phyloP scores from a whole-genome alignment of 352 stramenopile genomes.

The Stephanocyclus meneghinianus region DNA sequence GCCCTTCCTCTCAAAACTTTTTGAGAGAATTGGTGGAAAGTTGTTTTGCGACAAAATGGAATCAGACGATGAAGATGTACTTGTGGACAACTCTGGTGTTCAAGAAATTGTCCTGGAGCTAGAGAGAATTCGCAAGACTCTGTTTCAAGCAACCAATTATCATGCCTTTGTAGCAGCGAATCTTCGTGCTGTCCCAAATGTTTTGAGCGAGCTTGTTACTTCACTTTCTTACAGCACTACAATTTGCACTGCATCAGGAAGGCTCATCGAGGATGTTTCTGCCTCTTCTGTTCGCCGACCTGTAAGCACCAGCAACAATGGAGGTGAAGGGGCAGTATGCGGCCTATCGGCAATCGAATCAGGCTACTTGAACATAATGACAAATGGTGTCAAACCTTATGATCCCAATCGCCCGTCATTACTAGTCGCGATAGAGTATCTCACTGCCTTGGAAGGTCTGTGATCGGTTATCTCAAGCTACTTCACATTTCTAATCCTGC shows the following conservation, averaged over 20 bases:
- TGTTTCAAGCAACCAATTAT: constrained; percentile 48
- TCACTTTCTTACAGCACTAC: constrained; percentile 17
- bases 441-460: constrained; percentile 53
- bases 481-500: neutral
- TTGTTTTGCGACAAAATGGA: constrained; percentile 1
- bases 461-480: neutral
- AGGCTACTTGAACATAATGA: constrained; percentile 40
- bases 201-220: constrained; percentile 24
- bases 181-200: constrained; percentile 24
- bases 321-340: constrained; percentile 36
- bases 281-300: constrained; percentile 37
- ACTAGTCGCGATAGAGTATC: constrained; percentile 58
- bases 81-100: constrained; percentile 12
- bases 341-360: constrained; percentile 46
- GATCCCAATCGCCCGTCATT: constrained; percentile 44
- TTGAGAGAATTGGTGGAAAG: constrained; percentile 24
- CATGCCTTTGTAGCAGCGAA: constrained; percentile 53
- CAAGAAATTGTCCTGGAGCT: constrained; percentile 38
- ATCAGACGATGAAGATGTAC: neutral
- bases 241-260: constrained; percentile 1
- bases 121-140: constrained; percentile 25
- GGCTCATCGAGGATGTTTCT: constrained; percentile 46
- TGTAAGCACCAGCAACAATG: constrained; percentile 3
- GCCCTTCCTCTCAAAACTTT: constrained; percentile 45
- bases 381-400: constrained; percentile 38